These are phyloP conservation scores for Cucurbita argyrosperma DNA, from an alignment of 306 rosid genomes.

Conservation along the genomic window DNA sequence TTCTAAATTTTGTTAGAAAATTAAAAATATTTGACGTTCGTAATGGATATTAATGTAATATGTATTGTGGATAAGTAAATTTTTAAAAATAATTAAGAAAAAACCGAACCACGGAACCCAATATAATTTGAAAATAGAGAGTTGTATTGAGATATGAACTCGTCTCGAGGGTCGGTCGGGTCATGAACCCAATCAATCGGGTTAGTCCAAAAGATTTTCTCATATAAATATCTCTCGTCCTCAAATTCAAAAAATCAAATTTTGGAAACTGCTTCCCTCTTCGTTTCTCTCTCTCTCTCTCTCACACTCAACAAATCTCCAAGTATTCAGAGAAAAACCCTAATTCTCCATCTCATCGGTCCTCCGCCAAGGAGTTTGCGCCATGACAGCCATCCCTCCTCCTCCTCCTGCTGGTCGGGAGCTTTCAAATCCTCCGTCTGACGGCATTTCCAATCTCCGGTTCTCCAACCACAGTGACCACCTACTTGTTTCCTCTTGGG, in stretches of 20 bases:
- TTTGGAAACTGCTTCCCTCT: not conserved
- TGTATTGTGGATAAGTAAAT: no score
- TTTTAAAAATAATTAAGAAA: no score
- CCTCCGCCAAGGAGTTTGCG: slow-evolving; percentile 1
- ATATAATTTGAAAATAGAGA: no score
- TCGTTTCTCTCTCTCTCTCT: not conserved
- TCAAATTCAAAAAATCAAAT: slow-evolving; percentile 4
- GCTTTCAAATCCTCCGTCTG: slow-evolving; percentile 64
- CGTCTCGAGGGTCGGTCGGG: no score
- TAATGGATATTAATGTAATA: no score
- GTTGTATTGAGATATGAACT: no score
- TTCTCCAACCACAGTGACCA: slow-evolving; percentile 84
- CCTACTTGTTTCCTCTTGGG: slow-evolving; percentile 92
- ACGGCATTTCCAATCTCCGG: slow-evolving; percentile 84
- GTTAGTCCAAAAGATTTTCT: no score
- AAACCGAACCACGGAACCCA: no score
- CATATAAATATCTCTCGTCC: no score
- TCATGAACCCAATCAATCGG: no score
- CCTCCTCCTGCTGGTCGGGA: slow-evolving; percentile 64
- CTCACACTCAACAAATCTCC: not conserved
- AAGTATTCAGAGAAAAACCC: slow-evolving; percentile 13
- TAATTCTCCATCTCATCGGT: slow-evolving; percentile 3
- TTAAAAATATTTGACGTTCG: no score
- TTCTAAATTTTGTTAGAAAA: no score
- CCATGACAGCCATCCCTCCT: slow-evolving; percentile 37